A percentile compares a stretch with the other conserved stretches of the same genome.
Conservation (phyloP, 2,329 filamentous ascomycete genomes). For the Exophiala viscosa region DNA sequence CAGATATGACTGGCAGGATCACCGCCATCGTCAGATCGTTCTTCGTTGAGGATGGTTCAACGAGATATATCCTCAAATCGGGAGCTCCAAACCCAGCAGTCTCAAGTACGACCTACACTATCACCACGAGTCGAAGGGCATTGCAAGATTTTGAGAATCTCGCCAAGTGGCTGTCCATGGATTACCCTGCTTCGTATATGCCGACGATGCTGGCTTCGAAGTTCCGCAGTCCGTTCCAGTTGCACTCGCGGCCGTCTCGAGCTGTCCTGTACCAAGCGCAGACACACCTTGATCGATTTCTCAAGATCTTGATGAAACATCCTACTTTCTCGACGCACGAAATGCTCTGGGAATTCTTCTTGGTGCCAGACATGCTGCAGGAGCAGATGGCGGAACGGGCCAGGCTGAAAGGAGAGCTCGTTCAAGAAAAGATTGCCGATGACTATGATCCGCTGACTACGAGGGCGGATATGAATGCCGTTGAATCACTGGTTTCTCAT, state of each 20-base stretch:
- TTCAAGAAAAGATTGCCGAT: conserved; percentile 79
- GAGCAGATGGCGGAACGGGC: conserved; percentile 88
- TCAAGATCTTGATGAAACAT: conserved; percentile 80
- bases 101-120: conserved; percentile 73
- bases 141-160: conserved; percentile 88
- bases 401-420: conserved; percentile 76
- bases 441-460: conserved; percentile 71
- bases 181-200: conserved; percentile 94
- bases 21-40: conserved; percentile 93
- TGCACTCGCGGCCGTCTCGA: conserved; percentile 86
- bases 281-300: conserved; percentile 76
- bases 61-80: conserved; percentile 90
- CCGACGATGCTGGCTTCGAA: conserved; percentile 68
- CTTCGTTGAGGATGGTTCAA: conserved; percentile 93
- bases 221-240: conserved; percentile 77
- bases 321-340: conserved; percentile 94
- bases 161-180: conserved; percentile 73
- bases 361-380: conserved; percentile 88
- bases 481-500: conserved; percentile 88
- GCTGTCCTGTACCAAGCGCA: conserved; percentile 85
- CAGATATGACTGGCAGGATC: conserved; percentile 72
- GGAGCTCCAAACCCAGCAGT: conserved; percentile 66
- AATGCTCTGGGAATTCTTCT: conserved; percentile 98
- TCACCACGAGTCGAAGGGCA: conserved; percentile 88
- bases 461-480: conserved; percentile 67